Percentiles rank a stretch among this genome's conserved stretches.
Conservation (phyloP, 495 filamentous ascomycete species). For the Tuber indicum region DNA sequence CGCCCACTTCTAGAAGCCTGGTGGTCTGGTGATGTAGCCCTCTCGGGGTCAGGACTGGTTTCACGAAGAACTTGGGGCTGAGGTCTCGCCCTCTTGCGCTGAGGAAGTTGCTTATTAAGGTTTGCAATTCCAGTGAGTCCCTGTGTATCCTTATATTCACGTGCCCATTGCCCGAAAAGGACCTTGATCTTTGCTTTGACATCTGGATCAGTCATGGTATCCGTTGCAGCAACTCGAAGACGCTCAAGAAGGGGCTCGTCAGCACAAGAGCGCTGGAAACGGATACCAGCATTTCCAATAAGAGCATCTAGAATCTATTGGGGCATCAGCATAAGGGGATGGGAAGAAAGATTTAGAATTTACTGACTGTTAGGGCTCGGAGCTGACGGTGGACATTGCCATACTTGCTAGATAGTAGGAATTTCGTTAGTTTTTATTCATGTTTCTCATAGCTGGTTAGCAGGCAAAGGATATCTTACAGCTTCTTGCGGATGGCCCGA, state of each 20-base stretch:
- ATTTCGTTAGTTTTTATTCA: neutral
- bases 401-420: conserved; percentile 61
- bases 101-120: conserved; percentile 73
- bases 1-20: conserved; percentile 19
- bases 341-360: neutral
- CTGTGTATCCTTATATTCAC: conserved; percentile 68
- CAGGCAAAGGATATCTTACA: conserved; percentile 49
- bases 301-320: conserved; percentile 65
- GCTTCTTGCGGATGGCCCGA: conserved; percentile 90
- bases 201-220: conserved; percentile 72
- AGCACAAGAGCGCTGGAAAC: conserved; percentile 79
- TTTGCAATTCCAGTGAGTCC: conserved; percentile 73
- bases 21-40: conserved; percentile 16
- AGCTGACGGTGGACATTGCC: conserved; percentile 87
- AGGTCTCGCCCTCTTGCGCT: conserved; percentile 55
- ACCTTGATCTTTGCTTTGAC: conserved; percentile 80
- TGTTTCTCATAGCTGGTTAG: neutral
- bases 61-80: conserved; percentile 25
- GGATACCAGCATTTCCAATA: conserved; percentile 80
- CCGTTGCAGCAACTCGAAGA: conserved; percentile 77
- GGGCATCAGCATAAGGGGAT: conserved; percentile 13
- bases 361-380: conserved; percentile 67
- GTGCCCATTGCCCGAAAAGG: conserved; percentile 82
- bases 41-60: conserved; percentile 20
- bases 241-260: conserved; percentile 93